Evolutionary conservation across 805 yeast genomes (phyloP).

Genomic region (Grigorovia transvaalensis): DNA sequence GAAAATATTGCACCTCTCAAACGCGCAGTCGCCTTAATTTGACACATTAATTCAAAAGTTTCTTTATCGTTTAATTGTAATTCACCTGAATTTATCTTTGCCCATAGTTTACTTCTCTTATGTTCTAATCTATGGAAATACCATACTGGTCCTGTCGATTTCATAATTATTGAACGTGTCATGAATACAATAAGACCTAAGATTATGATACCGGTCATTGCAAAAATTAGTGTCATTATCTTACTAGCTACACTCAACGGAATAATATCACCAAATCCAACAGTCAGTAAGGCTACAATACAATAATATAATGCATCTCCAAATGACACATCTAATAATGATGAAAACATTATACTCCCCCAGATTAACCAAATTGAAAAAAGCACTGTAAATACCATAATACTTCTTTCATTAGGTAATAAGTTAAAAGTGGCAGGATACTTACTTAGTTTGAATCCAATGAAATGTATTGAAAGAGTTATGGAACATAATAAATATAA

Average conservation of each 20-base stretch:
- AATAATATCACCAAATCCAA: conserved; percentile 69
- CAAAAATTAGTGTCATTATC: conserved; percentile 50
- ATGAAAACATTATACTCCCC: conserved; percentile 54
- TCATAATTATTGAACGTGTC: conserved; percentile 52
- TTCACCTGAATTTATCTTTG: conserved; percentile 8
- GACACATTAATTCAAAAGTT: conserved; percentile 47
- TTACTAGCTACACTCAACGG: conserved; percentile 46
- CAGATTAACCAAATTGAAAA: conserved; percentile 60
- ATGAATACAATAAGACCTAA: conserved; percentile 67
- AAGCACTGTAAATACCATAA: conserved; percentile 61
- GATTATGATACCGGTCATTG: conserved; percentile 58
- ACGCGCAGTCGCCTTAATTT: conserved; percentile 36
- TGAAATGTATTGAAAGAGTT: conserved; percentile 44
- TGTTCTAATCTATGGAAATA: conserved; percentile 57
- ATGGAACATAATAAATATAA: conserved; percentile 50
- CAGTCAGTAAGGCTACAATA: conserved; percentile 61
- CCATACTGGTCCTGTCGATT: conserved; percentile 52
- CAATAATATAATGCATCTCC: conserved; percentile 68
- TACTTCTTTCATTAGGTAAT: conserved; percentile 53
- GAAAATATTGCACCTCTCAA: conserved; percentile 32
- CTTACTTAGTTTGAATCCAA: conserved; percentile 47
- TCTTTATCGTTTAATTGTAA: conserved; percentile 32
- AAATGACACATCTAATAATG: conserved; percentile 37
- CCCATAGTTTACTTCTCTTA: conserved; percentile 30
- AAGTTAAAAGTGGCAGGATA: conserved; percentile 67